Conservation (phyloP, 2,329 filamentous ascomycete species). For the Hymenoscyphus occultus region DNA sequence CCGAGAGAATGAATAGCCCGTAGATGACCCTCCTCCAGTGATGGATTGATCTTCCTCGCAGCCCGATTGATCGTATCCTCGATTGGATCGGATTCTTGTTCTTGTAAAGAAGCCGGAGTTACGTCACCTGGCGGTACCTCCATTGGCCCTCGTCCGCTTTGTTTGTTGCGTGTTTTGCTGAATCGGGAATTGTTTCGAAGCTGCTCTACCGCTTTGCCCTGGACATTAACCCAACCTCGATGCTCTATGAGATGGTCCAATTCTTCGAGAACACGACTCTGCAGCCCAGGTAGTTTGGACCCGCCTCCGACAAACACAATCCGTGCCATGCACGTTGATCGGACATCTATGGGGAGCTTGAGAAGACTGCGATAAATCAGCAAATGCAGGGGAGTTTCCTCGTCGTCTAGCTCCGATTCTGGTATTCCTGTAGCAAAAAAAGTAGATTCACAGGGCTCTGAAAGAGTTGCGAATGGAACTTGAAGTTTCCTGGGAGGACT, state of each 20-base stretch:
- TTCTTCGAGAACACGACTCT: constrained; percentile 73
- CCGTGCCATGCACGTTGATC: constrained; percentile 82
- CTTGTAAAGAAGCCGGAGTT: constrained; percentile 31
- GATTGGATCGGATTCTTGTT: constrained; percentile 54
- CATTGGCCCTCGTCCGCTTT: constrained; percentile 23
- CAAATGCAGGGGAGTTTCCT: constrained; percentile 75
- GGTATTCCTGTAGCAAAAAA: constrained; percentile 63
- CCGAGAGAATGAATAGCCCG: constrained; percentile 68
- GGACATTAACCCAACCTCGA: constrained; percentile 74
- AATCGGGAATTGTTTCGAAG: constrained; percentile 38
- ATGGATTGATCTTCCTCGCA: constrained; percentile 40
- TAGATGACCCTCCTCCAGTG: constrained; percentile 53
- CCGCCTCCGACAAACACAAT: constrained; percentile 84
- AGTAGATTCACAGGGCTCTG: constrained; percentile 70
- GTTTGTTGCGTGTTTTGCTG: constrained; percentile 27
- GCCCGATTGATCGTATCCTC: constrained; percentile 54
- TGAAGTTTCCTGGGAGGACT: constrained; percentile 53
- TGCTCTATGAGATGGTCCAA: constrained; percentile 62
- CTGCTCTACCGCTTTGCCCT: constrained; percentile 63
- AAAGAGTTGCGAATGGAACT: constrained; percentile 66
- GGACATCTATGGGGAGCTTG: constrained; percentile 74
- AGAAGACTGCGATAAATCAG: constrained; percentile 76
- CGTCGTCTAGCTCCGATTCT: constrained; percentile 69
- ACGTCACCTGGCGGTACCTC: constrained; percentile 13
- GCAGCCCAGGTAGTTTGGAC: constrained; percentile 75